These are phyloP conservation scores for Diaporthe helianthi DNA, from an alignment of 2,329 filamentous ascomycete species.

Conservation along the genomic window DNA sequence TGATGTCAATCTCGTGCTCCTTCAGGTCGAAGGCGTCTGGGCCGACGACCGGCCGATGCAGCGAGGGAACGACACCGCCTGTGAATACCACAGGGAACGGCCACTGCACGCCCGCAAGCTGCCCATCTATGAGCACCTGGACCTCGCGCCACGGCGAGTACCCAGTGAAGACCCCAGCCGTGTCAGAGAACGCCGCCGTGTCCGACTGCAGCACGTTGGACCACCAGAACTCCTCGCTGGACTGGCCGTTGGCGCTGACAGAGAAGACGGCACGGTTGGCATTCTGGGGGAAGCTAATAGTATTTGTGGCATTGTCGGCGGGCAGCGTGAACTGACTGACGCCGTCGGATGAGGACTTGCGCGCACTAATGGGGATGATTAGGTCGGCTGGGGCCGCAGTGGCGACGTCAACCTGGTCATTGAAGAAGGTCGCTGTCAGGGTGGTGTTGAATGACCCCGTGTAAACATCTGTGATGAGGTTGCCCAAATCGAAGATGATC, in stretches of 20 bases:
- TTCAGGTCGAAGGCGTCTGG: slow-evolving; percentile 80
- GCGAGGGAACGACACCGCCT: slow-evolving; percentile 76
- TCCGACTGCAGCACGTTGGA: slow-evolving; percentile 73
- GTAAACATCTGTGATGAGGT: slow-evolving; percentile 73
- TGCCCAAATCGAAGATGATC: slow-evolving; percentile 81
- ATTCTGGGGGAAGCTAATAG: slow-evolving; percentile 69
- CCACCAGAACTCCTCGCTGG: slow-evolving; percentile 86
- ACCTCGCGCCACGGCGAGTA: slow-evolving; percentile 80
- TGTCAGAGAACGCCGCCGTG: slow-evolving; percentile 62
- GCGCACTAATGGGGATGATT: slow-evolving; percentile 72
- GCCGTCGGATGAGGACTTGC: slow-evolving; percentile 54
- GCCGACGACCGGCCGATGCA: slow-evolving; percentile 81
- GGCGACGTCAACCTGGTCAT: slow-evolving; percentile 47
- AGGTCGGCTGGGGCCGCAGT: slow-evolving; percentile 62
- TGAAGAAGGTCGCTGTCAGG: slow-evolving; percentile 76
- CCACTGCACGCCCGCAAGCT: slow-evolving; percentile 78
- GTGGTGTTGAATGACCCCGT: slow-evolving; percentile 78
- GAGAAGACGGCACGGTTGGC: slow-evolving; percentile 74
- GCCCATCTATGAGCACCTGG: slow-evolving; percentile 76
- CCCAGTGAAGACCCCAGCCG: slow-evolving; percentile 66
- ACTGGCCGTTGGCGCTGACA: slow-evolving; percentile 79
- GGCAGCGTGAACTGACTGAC: slow-evolving; percentile 75
- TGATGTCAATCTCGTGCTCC: slow-evolving; percentile 84
- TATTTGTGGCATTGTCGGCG: slow-evolving; percentile 63
- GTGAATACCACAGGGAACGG: slow-evolving; percentile 86